Conservation (phyloP, 2,329 filamentous ascomycete genomes). For the Corynespora cassiicola region DNA sequence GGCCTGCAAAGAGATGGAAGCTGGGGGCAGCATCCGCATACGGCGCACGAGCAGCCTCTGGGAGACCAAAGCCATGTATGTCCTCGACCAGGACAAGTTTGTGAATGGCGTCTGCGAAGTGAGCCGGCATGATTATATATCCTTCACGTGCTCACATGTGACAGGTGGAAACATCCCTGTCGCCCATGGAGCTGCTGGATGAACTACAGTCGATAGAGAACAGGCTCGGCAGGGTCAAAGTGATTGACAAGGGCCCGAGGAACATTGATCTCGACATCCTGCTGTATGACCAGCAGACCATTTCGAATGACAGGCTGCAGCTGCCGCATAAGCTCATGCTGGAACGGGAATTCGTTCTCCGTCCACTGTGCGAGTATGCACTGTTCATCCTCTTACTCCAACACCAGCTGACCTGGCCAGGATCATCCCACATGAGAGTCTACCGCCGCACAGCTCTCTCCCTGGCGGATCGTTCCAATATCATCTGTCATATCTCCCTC, state of each 20-base stretch:
- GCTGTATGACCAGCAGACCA: constrained; percentile 72
- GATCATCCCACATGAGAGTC: constrained; percentile 30
- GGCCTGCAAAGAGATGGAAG: constrained; percentile 80
- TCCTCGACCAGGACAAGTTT: constrained; percentile 85
- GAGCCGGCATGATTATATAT: constrained; percentile 39
- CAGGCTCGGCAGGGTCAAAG: constrained; percentile 77
- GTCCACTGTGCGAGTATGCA: constrained; percentile 79
- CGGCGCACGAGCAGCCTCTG: constrained; percentile 85
- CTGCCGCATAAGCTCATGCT: constrained; percentile 85
- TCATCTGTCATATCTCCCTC: constrained; percentile 45
- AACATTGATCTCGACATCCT: constrained; percentile 96
- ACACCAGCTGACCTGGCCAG: constrained; percentile 21
- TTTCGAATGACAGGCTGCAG: constrained; percentile 75
- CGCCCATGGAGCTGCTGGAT: constrained; percentile 78
- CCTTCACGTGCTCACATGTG: constrained; percentile 6
- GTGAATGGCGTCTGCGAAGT: constrained; percentile 94
- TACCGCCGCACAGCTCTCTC: constrained; percentile 56
- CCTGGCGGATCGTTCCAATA: constrained; percentile 42
- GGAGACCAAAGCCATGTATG: constrained; percentile 97
- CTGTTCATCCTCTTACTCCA: neutral
- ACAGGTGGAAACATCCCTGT: constrained; percentile 80
- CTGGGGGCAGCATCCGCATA: constrained; percentile 70
- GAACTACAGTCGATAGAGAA: constrained; percentile 84
- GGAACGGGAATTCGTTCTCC: constrained; percentile 92
- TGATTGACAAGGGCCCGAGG: constrained; percentile 90